Base-by-base conservation (phyloP, 805 yeast species). In the Barnettozyma pratensis region DNA sequence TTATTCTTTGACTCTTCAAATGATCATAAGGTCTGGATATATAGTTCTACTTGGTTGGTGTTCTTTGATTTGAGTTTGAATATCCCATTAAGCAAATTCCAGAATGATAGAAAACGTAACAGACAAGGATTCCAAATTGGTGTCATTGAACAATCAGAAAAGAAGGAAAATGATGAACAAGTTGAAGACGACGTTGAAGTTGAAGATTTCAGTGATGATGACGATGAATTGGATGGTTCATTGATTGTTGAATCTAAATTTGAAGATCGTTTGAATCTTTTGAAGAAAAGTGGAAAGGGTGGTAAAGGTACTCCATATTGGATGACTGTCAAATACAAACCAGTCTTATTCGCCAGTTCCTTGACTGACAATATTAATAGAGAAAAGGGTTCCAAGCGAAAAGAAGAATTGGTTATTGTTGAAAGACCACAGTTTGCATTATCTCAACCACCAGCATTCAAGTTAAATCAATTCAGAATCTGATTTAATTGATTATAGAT, bases 21-120 rank as follows among this genome's bases (percentile, higher is more conserved):
- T 34, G 55, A 67, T 1, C 59, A 68, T 34, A 73, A 79, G 48
- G 69, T 85, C 12, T 92, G 97, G 97, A 67, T 89, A n/a, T 90
- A 87, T 79, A 96, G 97, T 2, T 74, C 86, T 25, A 78, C 78
- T 45, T 92, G 96, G 96, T 55, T 91, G 12, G 77, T 85, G 4
- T 86, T 77, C 63, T 75, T 92, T 44, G 92, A 92, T 64, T 66
- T 87, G 54, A 64, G 74, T 7, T 62, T 73, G 46, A 79, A 84
- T 58, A 64, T 82, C 45, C 85, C 87, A 11, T 65, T 74, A 46
- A 64, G 54, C 36, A 63, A 55, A 12, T 53, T 61, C 38, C 50
- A 51, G 39, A 66, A 59, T 59, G 54, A 62, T 11, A 65, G 62
- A 53, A 71, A 72, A 54, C 70, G 72, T 57, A 56, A 60, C 41